These are phyloP conservation scores for Pisolithus tinctorius DNA, from an alignment of 768 basidiomycete species.

Conservation along the genomic window DNA sequence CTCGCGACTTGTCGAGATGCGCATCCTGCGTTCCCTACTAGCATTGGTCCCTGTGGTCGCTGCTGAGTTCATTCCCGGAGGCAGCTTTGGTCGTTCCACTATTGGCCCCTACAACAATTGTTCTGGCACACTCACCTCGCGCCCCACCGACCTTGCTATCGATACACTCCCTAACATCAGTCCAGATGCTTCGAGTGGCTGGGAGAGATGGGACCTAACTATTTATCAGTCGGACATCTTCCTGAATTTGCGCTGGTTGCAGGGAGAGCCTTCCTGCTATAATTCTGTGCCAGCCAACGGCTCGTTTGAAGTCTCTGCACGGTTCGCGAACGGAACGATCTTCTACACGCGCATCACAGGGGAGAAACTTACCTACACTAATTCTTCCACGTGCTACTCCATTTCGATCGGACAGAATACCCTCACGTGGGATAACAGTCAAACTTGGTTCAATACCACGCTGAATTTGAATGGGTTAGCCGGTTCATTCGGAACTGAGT, in stretches of 20 bases:
- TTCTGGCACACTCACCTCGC: conserved; percentile 4
- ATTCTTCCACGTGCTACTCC: conserved; percentile 6
- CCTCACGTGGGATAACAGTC: conserved; percentile 10
- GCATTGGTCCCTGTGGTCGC: background rate
- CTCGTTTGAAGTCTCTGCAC: conserved; percentile 8
- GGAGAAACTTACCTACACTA: conserved; percentile 5
- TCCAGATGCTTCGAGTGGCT: conserved; percentile 1
- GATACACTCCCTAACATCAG: conserved; percentile 11
- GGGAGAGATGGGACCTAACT: conserved; percentile 9
- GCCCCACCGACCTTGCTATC: conserved; percentile 3
- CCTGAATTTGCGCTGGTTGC: conserved; percentile 8
- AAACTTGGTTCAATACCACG: conserved; percentile 10
- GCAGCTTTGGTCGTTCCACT: conserved; percentile 7
- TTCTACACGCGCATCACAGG: conserved; percentile 1
- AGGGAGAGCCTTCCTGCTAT: conserved; percentile 7
- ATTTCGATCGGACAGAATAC: conserved; percentile 9
- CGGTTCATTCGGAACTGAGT: conserved; percentile 3
- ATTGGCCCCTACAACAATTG: conserved; percentile 13
- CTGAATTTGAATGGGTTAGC: conserved; percentile 5
- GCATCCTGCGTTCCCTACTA: background rate
- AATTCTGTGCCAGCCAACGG: background rate
- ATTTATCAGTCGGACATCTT: conserved; percentile 9
- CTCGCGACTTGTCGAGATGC: background rate
- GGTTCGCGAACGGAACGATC: conserved; percentile 6
- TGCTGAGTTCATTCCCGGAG: conserved; percentile 4